Base-by-base conservation (phyloP, 768 basidiomycete species). In the Leccinum aurantiacum region DNA sequence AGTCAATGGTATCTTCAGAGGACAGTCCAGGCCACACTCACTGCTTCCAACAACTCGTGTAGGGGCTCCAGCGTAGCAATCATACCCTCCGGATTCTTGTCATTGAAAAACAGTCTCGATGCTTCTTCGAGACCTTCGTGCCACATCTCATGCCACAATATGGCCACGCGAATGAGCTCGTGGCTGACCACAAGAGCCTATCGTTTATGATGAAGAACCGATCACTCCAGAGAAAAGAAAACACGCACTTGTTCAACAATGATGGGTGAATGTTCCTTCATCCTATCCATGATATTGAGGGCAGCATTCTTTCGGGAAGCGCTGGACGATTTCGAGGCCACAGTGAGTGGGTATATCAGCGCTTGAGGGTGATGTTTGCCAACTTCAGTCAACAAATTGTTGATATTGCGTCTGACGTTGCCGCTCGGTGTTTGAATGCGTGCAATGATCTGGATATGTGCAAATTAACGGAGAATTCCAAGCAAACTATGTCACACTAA, bases 101-200 rank as follows among this genome's bases (percentile, higher is more conserved):
- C 97, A 10, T 93, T 95, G 80, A 95, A 99, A 78, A 95, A 99
- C 50, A 94, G 77, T 46, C 97, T 84, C 7, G 95, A 97, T 6
- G 97, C 97, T 74, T 99, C 97, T 76, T 99, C 97, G 22, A 99
- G 79, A 17, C 93, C 95, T 76, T 99, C 97, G 67, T 98, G 95
- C 97, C 97, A 99, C 63, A 95, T 79, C 73, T 99, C 97, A 66
- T 98, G 95, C 97, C 97, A 99, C 11, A 99, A 79, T 61, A 99
- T 98, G 7, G 97, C 96, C 7, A 98, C 93, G 19, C 97, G 89
- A 60, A 98, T 98, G 38, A 99, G 82, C 71, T 99, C 97, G 31
- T 91, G 87, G 70, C 93, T 93, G 73, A 99, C 93, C 25, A 96
- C 71, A 50, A 88, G 77, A 10, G 95, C 95, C 86, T 94, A 61